phyloP scores from a whole-genome alignment of 176 grass and related monocot genomes.

The Echinochloa phyllopogon region DNA sequence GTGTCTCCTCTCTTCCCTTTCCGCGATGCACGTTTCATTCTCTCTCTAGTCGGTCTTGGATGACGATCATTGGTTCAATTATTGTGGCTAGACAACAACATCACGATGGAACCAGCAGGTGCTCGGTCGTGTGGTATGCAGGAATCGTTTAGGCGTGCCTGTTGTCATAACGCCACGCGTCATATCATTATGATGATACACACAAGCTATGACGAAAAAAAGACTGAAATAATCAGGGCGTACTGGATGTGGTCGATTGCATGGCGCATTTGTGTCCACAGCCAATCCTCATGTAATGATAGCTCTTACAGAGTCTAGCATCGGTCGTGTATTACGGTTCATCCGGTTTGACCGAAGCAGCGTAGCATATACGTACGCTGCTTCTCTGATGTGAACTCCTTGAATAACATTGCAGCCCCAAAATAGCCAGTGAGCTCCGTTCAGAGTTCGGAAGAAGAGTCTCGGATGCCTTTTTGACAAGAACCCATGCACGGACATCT shows the following conservation, averaged over 20 bases:
- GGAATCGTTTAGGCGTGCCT: too few species aligned
- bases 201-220: too few species aligned
- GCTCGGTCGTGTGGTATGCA: too few species aligned
- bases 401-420: neutral
- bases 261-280: too few species aligned
- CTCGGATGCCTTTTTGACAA: neutral
- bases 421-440: conserved; percentile 1
- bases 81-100: neutral
- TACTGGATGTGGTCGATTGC: too few species aligned
- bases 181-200: too few species aligned
- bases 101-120: neutral
- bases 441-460: neutral
- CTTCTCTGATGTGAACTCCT: neutral
- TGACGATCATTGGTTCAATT: neutral
- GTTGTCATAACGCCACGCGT: too few species aligned
- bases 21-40: neutral
- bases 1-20: too few species aligned
- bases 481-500: neutral
- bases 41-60: neutral
- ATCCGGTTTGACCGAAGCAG: neutral
- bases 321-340: too few species aligned
- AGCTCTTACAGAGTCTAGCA: too few species aligned
- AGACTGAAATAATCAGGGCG: too few species aligned
- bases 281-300: too few species aligned
- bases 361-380: neutral